Evolutionary conservation across 345 rosid species (phyloP).

Genomic region (Citrus unshiu): DNA sequence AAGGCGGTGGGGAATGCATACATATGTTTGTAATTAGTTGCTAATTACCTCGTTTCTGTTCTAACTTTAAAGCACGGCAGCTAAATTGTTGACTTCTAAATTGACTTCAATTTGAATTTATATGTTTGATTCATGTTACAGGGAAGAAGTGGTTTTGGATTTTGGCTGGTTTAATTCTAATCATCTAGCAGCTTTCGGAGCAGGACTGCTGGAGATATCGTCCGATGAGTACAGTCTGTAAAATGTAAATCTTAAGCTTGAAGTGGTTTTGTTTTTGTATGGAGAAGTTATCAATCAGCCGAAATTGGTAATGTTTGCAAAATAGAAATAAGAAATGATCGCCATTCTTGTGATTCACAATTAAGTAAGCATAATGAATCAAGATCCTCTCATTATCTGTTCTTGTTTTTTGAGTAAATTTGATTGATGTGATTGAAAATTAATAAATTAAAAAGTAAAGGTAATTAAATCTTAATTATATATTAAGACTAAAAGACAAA

Average conservation of each 20-base stretch:
- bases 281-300: not conserved
- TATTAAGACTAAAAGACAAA: no score
- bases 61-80: no score
- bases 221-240: not conserved
- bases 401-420: no score
- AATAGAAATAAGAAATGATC: not conserved
- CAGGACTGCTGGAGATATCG: not conserved
- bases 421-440: no score
- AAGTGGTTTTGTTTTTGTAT: not conserved
- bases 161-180: constrained; percentile 6
- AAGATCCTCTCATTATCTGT: no score
- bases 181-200: not conserved
- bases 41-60: not conserved
- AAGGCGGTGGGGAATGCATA: not conserved
- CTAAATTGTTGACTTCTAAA: not conserved
- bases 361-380: no score
- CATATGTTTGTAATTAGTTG: not conserved
- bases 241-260: not conserved
- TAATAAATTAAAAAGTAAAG: no score
- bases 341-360: no score
- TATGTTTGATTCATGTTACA: constrained; percentile 9
- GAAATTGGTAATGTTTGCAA: not conserved
- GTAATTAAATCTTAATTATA: no score
- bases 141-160: constrained; percentile 25
- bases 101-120: not conserved